Percentiles rank a stretch among this genome's conserved stretches.
Evolutionary conservation across 441 rosid species (phyloP).

Genomic region (Arabidopsis hybrid): DNA sequence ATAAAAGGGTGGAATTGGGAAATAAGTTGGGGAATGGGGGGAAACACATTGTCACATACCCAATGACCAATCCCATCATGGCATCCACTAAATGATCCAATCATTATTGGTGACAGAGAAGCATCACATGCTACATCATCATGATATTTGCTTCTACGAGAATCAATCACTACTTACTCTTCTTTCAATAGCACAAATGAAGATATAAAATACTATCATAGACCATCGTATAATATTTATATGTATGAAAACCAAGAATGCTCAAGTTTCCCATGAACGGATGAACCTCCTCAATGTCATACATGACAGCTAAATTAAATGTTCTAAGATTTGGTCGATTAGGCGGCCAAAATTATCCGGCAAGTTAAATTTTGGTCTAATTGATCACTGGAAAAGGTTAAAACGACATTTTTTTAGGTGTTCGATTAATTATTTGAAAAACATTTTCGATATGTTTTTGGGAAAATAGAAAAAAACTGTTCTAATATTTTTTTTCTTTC

Average conservation of each 20-base stretch:
- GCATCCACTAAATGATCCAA: conserved; percentile 41
- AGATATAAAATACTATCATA: background rate
- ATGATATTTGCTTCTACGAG: conserved; percentile 40
- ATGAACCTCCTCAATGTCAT: background rate
- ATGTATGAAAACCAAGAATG: conserved; percentile 19
- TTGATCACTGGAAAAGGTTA: background rate
- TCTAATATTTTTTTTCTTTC: too few species aligned
- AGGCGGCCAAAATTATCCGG: background rate
- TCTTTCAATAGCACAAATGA: conserved; percentile 15
- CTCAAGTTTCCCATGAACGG: background rate
- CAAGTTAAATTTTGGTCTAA: background rate
- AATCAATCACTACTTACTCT: conserved; percentile 33
- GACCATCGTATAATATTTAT: background rate
- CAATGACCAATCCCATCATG: conserved; percentile 39
- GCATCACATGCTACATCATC: conserved; percentile 46
- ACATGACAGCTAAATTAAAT: background rate
- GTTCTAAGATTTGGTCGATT: background rate
- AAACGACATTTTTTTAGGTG: background rate
- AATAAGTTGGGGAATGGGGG: conserved; percentile 18
- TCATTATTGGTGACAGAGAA: conserved; percentile 46
- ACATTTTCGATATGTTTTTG: background rate
- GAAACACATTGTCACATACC: conserved; percentile 26
- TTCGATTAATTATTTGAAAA: background rate
- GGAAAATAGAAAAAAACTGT: background rate
- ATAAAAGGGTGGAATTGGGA: conserved; percentile 12